Base-by-base conservation (phyloP, 176 grass and related monocot genomes). In the Juncus inflexus region DNA sequence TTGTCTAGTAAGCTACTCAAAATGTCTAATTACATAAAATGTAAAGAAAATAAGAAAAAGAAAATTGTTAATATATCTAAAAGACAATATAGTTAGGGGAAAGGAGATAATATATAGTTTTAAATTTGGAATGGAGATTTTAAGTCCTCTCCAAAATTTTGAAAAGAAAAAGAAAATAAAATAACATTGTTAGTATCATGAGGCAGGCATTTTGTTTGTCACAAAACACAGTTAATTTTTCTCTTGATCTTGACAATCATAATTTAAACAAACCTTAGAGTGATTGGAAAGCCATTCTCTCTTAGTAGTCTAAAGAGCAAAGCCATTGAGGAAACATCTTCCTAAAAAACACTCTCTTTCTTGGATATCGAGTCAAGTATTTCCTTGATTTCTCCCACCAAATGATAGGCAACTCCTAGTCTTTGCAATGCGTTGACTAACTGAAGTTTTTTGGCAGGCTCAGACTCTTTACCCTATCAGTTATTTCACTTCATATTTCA, bases 381-480 rank as follows among this genome's bases (percentile, higher is more conserved):
- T 12, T 39, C 13, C 3, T 58, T 43, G 12, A 89, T 84, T 36
- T 84, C 81, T 8, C 65, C 63, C 1, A 78, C 35, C 0, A 84
- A 89, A 35, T 72, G 86, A 68, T 75, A 81, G 2, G 77, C 55
- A n/a, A 89, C 71, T 2, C 77, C 81, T 0, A 89, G 78, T 42
- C 81, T 66, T 43, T 81, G 81, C 59, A 84, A 37, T 0, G 15
- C 42, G 4, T 84, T 77, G 0, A 84, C 66, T 37, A 78, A 60
- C 12, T 40, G 42, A 49, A 85, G 78, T 47, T 50, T 84, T 0
- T 68, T 15, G 7, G 53, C 12, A 0, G 45, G 37, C 42, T 63
- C 65, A 2, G 7, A 51, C 15, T 86, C 16, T 0, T 66, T 4
- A 6, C 15, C 2, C 1, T 4, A 81, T 54, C n/a, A 72, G 50